A percentile compares a stretch with the other conserved stretches of the same genome.
These are phyloP conservation scores for Myxozyma udenii DNA, from an alignment of 805 yeast genomes.

Conservation along the genomic window DNA sequence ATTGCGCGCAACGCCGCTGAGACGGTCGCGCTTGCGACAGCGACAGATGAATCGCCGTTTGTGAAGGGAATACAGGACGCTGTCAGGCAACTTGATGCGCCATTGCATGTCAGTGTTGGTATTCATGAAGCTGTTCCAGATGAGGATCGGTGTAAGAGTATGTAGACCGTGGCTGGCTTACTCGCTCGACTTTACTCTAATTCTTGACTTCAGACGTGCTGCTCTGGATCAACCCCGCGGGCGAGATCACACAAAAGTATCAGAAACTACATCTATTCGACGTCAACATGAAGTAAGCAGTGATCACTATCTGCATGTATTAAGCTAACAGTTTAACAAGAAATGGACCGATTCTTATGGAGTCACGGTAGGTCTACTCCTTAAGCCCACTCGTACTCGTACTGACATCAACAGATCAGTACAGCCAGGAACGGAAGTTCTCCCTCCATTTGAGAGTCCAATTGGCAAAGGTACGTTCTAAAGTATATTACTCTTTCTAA, in stretches of 20 bases:
- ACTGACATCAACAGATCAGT: slow-evolving; percentile 48
- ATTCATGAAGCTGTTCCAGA: slow-evolving; percentile 71
- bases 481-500: not conserved
- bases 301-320: not conserved
- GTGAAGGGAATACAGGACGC: slow-evolving; percentile 46
- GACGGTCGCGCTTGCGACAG: slow-evolving; percentile 56
- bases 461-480: slow-evolving; percentile 45
- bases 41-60: slow-evolving; percentile 45
- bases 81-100: slow-evolving; percentile 43
- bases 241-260: slow-evolving; percentile 65
- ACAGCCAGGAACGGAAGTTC: slow-evolving; percentile 64
- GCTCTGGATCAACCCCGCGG: slow-evolving; percentile 64
- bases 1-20: slow-evolving; percentile 67
- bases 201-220: slow-evolving; percentile 47
- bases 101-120: slow-evolving; percentile 72
- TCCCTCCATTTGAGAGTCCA: slow-evolving; percentile 56
- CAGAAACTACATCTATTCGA: slow-evolving; percentile 89
- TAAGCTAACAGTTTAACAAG: slow-evolving; percentile 34
- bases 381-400: not conserved
- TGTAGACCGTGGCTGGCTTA: not conserved
- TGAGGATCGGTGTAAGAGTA: slow-evolving; percentile 52
- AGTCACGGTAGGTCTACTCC: slow-evolving; percentile 44
- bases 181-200: not conserved
- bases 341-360: slow-evolving; percentile 77
- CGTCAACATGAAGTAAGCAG: slow-evolving; percentile 55